Conservation (phyloP, 768 basidiomycete species). For the Suillus americanus region DNA sequence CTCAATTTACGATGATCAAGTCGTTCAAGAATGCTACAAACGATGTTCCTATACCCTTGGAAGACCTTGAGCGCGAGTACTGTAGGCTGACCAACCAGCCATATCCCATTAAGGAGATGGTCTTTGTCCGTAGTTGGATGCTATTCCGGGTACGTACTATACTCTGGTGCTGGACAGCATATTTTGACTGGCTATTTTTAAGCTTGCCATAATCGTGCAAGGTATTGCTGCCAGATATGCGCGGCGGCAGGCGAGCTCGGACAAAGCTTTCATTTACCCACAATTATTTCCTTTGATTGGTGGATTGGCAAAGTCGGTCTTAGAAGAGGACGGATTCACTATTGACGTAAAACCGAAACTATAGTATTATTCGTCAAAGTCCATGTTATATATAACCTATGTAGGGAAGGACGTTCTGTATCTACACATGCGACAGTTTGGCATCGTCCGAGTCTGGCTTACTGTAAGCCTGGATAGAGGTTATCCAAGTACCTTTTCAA, state of each 20-base stretch:
- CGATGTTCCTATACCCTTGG: conserved; percentile 61
- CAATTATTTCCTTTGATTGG: conserved; percentile 62
- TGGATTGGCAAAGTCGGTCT: conserved; percentile 53
- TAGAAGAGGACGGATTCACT: conserved; percentile 52
- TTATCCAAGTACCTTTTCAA: neutral
- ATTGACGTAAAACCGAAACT: conserved; percentile 27
- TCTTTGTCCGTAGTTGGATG: conserved; percentile 85
- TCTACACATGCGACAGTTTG: neutral
- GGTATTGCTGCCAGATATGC: conserved; percentile 89
- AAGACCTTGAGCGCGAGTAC: conserved; percentile 81
- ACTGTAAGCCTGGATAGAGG: neutral
- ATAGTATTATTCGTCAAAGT: conserved; percentile 12
- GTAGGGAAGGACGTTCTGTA: neutral
- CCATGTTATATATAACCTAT: neutral
- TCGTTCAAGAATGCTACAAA: conserved; percentile 64
- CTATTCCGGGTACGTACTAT: conserved; percentile 61
- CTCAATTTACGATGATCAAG: conserved; percentile 33
- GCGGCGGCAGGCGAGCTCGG: conserved; percentile 86
- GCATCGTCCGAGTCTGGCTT: too few relatives aligned
- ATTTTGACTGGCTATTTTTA: conserved; percentile 8
- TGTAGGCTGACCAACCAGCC: conserved; percentile 61
- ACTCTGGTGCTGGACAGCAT: neutral
- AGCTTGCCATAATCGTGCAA: conserved; percentile 83
- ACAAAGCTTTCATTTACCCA: conserved; percentile 53
- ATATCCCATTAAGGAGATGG: conserved; percentile 78